Evolutionary conservation across 257 asterid species (phyloP).

Genomic region (Solanum medicagineum): DNA sequence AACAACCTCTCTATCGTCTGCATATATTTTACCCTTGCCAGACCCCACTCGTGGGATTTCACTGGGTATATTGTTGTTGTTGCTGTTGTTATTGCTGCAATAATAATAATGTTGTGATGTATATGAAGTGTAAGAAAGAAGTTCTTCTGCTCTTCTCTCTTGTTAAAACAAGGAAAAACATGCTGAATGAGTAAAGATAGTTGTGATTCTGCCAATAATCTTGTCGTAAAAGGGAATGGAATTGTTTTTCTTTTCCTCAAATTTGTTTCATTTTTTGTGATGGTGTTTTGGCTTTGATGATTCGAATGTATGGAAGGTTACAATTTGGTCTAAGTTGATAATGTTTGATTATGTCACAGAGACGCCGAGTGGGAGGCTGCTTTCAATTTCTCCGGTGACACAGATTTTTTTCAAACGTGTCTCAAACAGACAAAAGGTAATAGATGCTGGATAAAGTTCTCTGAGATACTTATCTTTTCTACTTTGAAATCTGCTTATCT

Average conservation of each 20-base stretch:
- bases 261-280: neutral
- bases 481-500: neutral
- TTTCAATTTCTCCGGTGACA: constrained; percentile 59
- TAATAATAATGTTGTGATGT: neutral
- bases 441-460: neutral
- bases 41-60: too few species aligned
- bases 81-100: neutral
- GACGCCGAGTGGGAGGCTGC: constrained; percentile 77
- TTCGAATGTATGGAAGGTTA: neutral
- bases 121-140: neutral
- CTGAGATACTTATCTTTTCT: neutral
- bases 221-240: neutral
- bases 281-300: neutral
- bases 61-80: too few species aligned
- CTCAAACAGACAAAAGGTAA: constrained; percentile 38
- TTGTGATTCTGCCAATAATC: neutral
- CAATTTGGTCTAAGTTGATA: neutral
- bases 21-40: too few species aligned
- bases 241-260: neutral
- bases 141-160: neutral
- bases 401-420: constrained; percentile 49
- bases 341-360: constrained; percentile 18
- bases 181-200: neutral
- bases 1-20: too few species aligned
- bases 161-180: neutral